Conservation (phyloP, 148 eudicot genomes). For the Cornus florida region DNA sequence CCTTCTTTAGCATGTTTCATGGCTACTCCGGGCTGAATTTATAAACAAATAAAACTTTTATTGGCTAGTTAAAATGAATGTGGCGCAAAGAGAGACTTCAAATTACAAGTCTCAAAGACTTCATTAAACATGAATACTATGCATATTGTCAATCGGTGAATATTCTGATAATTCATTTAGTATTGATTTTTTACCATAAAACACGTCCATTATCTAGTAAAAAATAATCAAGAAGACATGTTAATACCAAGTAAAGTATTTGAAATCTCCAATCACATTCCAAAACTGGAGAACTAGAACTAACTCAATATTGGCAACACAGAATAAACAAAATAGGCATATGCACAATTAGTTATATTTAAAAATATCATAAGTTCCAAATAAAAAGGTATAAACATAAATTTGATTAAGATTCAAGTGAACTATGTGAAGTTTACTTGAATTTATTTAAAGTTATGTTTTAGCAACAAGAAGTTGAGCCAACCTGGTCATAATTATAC, state of each 20-base stretch:
- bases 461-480: background rate
- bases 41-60: conserved; percentile 8
- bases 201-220: background rate
- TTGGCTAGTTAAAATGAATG: background rate
- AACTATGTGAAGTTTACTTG: background rate
- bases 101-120: background rate
- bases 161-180: background rate
- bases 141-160: conserved; percentile 1
- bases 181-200: background rate
- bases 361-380: background rate
- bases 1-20: conserved; percentile 94
- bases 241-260: background rate
- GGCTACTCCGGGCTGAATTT: conserved; percentile 69
- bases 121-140: conserved; percentile 4
- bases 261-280: background rate
- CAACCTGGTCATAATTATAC: background rate
- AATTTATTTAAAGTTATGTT: background rate
- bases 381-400: background rate
- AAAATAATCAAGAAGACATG: background rate
- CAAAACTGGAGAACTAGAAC: background rate
- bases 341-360: background rate
- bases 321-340: background rate
- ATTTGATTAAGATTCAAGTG: background rate
- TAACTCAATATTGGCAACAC: background rate
- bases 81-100: background rate